A percentile compares a stretch with the other conserved stretches of the same genome.
Conservation (phyloP, 768 basidiomycete genomes). For the Lactifluus subvellereus region DNA sequence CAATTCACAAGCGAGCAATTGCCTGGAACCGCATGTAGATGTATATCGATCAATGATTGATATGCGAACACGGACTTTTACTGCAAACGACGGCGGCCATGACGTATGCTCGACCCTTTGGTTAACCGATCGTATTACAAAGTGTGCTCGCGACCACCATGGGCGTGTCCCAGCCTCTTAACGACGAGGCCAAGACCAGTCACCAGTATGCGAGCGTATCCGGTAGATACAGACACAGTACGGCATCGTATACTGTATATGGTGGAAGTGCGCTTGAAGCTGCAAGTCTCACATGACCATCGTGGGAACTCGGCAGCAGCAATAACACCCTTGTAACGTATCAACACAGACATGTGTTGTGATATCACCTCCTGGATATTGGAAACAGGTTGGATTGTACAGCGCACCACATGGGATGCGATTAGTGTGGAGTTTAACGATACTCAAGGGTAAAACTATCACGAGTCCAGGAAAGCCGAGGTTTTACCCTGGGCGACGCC, state of each 20-base stretch:
- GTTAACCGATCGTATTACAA: too few species aligned
- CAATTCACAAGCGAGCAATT: too few species aligned
- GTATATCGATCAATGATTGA: too few species aligned
- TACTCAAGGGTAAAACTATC: slow-evolving; percentile 8
- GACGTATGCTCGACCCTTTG: too few species aligned
- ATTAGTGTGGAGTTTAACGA: slow-evolving; percentile 10
- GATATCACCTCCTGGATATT: neutral
- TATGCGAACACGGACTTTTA: too few species aligned
- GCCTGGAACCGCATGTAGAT: too few species aligned
- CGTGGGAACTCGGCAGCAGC: neutral
- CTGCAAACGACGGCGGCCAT: too few species aligned
- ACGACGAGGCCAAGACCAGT: too few species aligned
- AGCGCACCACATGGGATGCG: neutral
- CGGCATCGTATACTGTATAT: neutral
- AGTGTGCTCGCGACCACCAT: too few species aligned
- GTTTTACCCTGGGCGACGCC: slow-evolving; percentile 2
- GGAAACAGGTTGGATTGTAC: neutral
- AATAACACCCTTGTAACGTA: neutral
- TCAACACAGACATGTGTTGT: neutral
- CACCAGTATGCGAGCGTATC: too few species aligned
- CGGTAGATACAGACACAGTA: too few species aligned
- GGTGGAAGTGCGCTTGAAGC: neutral
- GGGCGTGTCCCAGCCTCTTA: too few species aligned
- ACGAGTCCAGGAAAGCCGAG: neutral
- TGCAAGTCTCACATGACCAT: neutral